Evolutionary conservation across 2,329 filamentous ascomycete genomes (phyloP).

Genomic region (Alternaria dauci): DNA sequence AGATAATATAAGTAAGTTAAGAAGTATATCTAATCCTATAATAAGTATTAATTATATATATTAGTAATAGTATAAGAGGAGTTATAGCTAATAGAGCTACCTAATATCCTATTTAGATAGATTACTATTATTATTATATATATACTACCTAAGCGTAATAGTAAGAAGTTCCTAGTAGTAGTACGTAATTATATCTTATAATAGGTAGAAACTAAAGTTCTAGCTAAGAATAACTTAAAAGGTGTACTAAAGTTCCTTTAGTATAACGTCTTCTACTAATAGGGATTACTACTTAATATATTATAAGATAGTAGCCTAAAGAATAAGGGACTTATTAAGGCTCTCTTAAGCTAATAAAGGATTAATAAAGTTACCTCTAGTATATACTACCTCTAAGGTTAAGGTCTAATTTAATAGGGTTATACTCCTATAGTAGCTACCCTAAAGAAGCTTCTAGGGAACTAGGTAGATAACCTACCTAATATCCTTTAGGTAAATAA

Average conservation of each 20-base stretch:
- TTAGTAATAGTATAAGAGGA: no score
- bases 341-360: neutral
- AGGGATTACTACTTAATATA: neutral
- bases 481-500: no score
- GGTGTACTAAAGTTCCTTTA: neutral
- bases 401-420: neutral
- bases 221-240: neutral
- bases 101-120: neutral
- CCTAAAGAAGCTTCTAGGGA: neutral
- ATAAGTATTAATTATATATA: no score
- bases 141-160: neutral
- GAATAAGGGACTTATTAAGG: neutral
- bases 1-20: no score
- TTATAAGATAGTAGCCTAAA: neutral
- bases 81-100: neutral
- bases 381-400: neutral
- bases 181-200: neutral
- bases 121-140: neutral
- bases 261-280: neutral
- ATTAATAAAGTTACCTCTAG: neutral
- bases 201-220: neutral
- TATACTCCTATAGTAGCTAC: neutral
- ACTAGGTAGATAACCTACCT: no score
- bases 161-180: neutral
- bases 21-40: no score